Conservation (phyloP, 225 moss, liverwort and hornwort species). For the Straminergon stramineum region DNA sequence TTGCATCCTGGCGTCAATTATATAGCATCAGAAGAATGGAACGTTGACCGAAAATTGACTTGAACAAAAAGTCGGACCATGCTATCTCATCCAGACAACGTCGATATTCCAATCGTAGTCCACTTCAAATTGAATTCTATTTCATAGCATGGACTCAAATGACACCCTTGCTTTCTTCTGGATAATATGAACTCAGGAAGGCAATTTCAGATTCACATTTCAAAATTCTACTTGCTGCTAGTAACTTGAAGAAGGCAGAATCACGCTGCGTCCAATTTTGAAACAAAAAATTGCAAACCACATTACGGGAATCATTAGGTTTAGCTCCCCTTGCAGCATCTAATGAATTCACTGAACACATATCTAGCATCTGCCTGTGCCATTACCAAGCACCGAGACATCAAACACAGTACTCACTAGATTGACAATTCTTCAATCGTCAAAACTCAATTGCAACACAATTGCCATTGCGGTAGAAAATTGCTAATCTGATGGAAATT, state of each 20-base stretch:
- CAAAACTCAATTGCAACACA: background rate
- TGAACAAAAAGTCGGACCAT: background rate
- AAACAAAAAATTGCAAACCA: background rate
- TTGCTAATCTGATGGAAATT: background rate
- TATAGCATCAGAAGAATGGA: background rate
- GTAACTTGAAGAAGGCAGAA: background rate
- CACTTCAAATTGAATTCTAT: background rate
- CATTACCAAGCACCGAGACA: background rate
- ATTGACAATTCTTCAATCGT: background rate
- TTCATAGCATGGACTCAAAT: background rate
- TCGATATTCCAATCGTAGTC: background rate
- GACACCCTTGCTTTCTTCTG: background rate
- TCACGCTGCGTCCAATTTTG: background rate
- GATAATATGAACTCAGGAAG: background rate
- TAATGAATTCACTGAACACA: background rate
- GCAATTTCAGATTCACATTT: background rate
- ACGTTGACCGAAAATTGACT: background rate
- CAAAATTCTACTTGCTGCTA: background rate
- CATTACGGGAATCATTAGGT: background rate
- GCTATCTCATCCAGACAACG: background rate
- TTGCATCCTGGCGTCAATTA: background rate
- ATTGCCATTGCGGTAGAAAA: background rate
- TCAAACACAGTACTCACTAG: background rate
- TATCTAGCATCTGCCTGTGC: background rate
- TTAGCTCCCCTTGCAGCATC: background rate